These are phyloP conservation scores for Zygnema circumcarinatum DNA, from an alignment of 139 green algal genomes.

Conservation along the genomic window DNA sequence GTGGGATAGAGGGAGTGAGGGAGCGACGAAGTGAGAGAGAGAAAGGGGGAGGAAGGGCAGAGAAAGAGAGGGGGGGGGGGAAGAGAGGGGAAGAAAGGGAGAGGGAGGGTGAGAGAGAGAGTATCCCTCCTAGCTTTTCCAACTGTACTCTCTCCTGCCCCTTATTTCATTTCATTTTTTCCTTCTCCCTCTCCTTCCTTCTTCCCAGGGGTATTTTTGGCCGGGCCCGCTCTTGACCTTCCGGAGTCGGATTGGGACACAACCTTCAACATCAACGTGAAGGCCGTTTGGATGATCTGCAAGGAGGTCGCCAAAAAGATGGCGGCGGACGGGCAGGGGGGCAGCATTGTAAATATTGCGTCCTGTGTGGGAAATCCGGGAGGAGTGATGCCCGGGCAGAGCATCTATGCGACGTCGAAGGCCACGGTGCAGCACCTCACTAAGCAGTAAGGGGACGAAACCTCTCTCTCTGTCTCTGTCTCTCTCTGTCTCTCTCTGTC, in stretches of 20 bases:
- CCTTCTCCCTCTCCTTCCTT: neutral
- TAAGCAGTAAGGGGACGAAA: neutral
- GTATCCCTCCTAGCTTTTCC: no score
- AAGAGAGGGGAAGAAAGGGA: neutral
- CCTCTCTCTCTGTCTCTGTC: no score
- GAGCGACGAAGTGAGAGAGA: neutral
- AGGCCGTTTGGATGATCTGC: neutral
- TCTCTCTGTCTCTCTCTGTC: no score
- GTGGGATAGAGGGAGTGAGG: neutral
- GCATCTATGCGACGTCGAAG: neutral
- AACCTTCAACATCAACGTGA: conserved; percentile 2
- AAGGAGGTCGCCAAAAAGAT: neutral
- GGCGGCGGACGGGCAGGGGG: conserved; percentile 1
- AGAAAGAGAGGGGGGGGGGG: neutral
- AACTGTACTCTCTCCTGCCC: neutral
- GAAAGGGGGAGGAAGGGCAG: neutral
- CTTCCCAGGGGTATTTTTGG: neutral
- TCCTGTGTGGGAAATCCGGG: neutral
- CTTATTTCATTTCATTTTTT: neutral
- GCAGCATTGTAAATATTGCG: conserved; percentile 29
- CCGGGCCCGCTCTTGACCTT: neutral
- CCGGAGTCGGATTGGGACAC: neutral
- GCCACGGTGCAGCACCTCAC: neutral
- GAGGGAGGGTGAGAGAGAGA: no score
- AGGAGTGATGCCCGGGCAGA: neutral